These are phyloP conservation scores for Euphorbia tirucalli DNA, from an alignment of 345 rosid genomes.

Conservation along the genomic window DNA sequence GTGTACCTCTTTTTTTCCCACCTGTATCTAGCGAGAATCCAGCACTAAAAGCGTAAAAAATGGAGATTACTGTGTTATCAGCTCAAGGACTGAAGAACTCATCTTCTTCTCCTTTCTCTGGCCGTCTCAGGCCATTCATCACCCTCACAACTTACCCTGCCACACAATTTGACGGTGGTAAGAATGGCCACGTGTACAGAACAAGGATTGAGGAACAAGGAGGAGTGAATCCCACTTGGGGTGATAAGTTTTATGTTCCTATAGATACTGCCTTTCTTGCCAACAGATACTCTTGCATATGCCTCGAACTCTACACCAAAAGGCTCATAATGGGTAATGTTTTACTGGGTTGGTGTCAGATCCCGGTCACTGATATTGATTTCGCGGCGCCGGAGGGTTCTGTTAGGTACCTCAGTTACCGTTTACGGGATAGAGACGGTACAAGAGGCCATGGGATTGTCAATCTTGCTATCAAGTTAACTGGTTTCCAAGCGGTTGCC, in stretches of 20 bases:
- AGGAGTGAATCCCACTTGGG: constrained; percentile 49
- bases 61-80: constrained; percentile 46
- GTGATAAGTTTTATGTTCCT: constrained; percentile 42
- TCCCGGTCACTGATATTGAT: constrained; percentile 40
- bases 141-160: constrained; percentile 25
- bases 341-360: constrained; percentile 50
- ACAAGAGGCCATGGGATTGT: constrained; percentile 42
- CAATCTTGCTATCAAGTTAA: constrained; percentile 39
- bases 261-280: constrained; percentile 30
- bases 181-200: constrained; percentile 18
- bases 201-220: constrained; percentile 35
- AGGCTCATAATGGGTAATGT: constrained; percentile 33
- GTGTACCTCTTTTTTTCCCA: too few relatives aligned
- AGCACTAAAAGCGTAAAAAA: neutral
- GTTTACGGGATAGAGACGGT: constrained; percentile 43
- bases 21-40: too few relatives aligned
- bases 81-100: constrained; percentile 37
- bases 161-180: neutral
- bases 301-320: constrained; percentile 34
- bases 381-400: constrained; percentile 22
- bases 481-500: constrained; percentile 6
- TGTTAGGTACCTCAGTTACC: constrained; percentile 40
- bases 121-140: constrained; percentile 36
- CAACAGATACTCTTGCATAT: constrained; percentile 22
- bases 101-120: constrained; percentile 23